Conservation (phyloP, 306 rosid genomes). For the Abrus precatorius region DNA sequence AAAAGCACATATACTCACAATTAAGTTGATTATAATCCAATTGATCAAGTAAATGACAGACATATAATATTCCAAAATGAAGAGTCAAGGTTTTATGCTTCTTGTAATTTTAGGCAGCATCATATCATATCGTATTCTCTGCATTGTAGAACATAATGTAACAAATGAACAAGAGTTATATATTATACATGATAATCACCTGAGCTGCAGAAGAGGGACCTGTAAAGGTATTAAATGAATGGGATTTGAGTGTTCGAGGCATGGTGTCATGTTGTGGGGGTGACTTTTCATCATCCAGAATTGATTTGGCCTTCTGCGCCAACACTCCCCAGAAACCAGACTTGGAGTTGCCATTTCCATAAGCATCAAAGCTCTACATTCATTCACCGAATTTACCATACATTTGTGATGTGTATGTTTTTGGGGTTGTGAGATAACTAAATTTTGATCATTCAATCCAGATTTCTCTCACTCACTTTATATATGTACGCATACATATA, state of each 20-base stretch:
- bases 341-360: conserved; percentile 56
- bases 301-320: conserved; percentile 89
- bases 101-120: background rate
- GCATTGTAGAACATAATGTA: background rate
- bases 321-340: conserved; percentile 92
- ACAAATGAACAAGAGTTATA: background rate
- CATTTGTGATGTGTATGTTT: background rate
- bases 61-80: background rate
- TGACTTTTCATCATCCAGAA: conserved; percentile 74
- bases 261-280: conserved; percentile 37
- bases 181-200: conserved; percentile 52
- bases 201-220: conserved; percentile 54
- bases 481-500: background rate
- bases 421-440: background rate
- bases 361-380: conserved; percentile 70
- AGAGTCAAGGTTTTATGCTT: conserved; percentile 7
- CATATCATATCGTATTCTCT: background rate
- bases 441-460: background rate
- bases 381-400: conserved; percentile 33
- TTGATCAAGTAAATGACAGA: background rate
- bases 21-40: conserved; percentile 22
- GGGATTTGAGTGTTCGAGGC: conserved; percentile 51
- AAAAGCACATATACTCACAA: conserved; percentile 13
- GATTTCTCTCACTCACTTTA: background rate
- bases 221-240: conserved; percentile 40